Evolutionary conservation across 495 filamentous ascomycete genomes (phyloP), one percentile per base, ranked within the genome.

Genomic region (Cercophora sp.): DNA sequence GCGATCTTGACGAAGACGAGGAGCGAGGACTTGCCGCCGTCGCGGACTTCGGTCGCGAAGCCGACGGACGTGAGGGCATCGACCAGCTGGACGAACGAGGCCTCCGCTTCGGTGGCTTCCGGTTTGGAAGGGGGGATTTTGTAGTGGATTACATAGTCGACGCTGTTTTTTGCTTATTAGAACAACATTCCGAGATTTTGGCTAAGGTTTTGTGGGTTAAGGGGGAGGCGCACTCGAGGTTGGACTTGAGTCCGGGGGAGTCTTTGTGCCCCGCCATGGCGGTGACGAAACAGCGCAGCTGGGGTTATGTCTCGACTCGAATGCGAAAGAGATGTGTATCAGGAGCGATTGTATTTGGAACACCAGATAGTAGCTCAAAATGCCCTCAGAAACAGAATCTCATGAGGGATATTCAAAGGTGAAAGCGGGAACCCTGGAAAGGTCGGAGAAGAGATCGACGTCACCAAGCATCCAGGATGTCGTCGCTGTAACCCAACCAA

Each of bases 121-220:
- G 60, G 15, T 5, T 20, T 59, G 78, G 58, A 67, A 89, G 77
- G 73, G 27, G 79, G 77, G 58, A 95, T 86, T 44, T 80, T 75
- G 68, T 91, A 97, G 50, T 79, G 77, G 53, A 98, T 84, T 55
- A 96, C 91, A 76, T 95, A 98, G 79, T 98, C 93, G 54, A 96
- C 91, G 61, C 86, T 76, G 47, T n/a, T n/a, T n/a, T n/a, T n/a
- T n/a, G n/a, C n/a, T 20, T 42, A 37, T 50, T 24, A 36, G 41
- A 35, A 25, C 24, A 48, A 48, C 39, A 18, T 53, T 58, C 59
- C 54, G 46, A 48, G 53, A 48, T 52, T 10, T 13, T 24, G 24
- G 24, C 29, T 15, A 15, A 5, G 42, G 32, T 44, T 54, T 8
- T 26, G 9, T 45, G 35, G 5, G n/a, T n/a, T n/a, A n/a, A n/a